These are phyloP conservation scores for Akebia trifoliata DNA, from an alignment of 164 flowering plant genomes.

Conservation along the genomic window DNA sequence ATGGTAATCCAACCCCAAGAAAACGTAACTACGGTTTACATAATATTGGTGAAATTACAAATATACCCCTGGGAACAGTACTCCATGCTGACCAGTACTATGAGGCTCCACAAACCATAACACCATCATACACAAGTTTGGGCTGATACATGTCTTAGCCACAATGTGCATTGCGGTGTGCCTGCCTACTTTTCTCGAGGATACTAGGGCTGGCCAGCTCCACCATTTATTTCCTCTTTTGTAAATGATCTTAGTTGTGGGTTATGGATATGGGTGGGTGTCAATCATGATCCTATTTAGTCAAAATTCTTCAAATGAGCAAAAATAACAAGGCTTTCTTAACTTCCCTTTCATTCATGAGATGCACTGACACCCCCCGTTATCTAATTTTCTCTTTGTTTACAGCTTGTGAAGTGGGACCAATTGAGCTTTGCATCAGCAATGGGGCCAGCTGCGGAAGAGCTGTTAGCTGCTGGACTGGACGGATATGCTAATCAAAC, in stretches of 20 bases:
- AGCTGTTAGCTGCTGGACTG: slow-evolving; percentile 72
- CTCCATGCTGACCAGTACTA: no score
- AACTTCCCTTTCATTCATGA: no score
- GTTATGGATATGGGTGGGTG: background rate
- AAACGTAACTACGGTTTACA: no score
- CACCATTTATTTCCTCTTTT: background rate
- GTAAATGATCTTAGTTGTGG: background rate
- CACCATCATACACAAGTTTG: no score
- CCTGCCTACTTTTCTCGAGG: background rate
- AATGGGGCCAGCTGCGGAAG: slow-evolving; percentile 91
- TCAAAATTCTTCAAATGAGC: background rate
- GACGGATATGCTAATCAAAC: slow-evolving; percentile 78
- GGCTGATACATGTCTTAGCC: background rate
- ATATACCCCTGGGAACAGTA: no score
- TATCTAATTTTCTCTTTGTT: background rate
- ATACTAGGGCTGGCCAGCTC: background rate
- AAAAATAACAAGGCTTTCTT: no score
- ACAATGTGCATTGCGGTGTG: background rate
- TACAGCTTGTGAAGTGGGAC: slow-evolving; percentile 88
- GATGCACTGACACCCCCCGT: background rate
- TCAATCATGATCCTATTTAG: no score
- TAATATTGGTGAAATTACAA: no score
- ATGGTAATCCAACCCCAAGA: no score
- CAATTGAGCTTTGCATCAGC: slow-evolving; percentile 72
- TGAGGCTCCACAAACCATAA: no score